Evolutionary conservation across 495 filamentous ascomycete species (phyloP).

Genomic region (Lasiosphaeria ovina): DNA sequence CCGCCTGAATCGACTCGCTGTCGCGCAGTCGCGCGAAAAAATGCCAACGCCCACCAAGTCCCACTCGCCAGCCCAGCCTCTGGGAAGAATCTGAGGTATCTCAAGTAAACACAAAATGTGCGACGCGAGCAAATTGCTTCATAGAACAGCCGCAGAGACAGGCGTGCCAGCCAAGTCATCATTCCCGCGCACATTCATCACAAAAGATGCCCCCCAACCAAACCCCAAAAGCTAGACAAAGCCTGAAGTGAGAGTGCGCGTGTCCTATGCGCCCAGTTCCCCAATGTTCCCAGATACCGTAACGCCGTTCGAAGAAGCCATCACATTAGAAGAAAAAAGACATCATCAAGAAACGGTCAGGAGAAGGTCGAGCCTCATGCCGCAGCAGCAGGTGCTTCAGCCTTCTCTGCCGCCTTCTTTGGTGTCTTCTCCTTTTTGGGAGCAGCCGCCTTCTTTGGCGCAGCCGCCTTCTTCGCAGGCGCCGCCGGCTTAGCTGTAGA

Average conservation of each 20-base stretch:
- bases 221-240: no score
- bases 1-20: neutral
- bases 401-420: slow-evolving; percentile 59
- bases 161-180: no score
- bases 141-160: no score
- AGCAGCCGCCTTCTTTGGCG: slow-evolving; percentile 60
- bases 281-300: slow-evolving; percentile 15
- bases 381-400: slow-evolving; percentile 27
- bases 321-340: slow-evolving; percentile 18
- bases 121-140: no score
- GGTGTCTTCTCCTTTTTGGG: slow-evolving; percentile 64
- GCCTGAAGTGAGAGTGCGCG: slow-evolving; percentile 6
- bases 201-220: no score
- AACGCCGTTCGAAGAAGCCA: slow-evolving; percentile 26
- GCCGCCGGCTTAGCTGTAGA: slow-evolving; percentile 51
- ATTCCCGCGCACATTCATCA: no score
- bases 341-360: slow-evolving; percentile 18
- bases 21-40: no score
- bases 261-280: slow-evolving; percentile 9
- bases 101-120: no score
- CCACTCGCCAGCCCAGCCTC: no score
- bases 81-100: no score
- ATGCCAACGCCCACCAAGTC: no score
- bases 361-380: slow-evolving; percentile 17
- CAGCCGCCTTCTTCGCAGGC: slow-evolving; percentile 61